These are phyloP conservation scores for Volutella citrinella DNA, from an alignment of 2,329 filamentous ascomycete genomes.

Conservation along the genomic window DNA sequence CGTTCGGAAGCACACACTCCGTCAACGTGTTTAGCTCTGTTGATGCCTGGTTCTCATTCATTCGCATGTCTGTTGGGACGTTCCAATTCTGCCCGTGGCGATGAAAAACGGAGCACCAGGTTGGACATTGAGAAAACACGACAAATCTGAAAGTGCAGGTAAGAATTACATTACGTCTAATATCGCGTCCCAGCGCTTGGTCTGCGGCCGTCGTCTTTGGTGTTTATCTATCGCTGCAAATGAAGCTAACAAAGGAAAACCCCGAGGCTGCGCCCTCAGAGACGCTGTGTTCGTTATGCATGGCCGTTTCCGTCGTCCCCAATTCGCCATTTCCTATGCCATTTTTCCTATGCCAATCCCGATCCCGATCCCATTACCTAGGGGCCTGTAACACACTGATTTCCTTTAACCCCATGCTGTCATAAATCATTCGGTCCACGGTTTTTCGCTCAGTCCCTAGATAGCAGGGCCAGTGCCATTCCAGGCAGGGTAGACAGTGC, in stretches of 20 bases:
- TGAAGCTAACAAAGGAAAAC: constrained; percentile 11
- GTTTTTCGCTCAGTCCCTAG: too few species aligned
- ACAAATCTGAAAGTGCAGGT: too few species aligned
- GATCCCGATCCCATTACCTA: constrained; percentile 4
- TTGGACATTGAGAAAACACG: too few species aligned
- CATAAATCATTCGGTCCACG: constrained; percentile 7
- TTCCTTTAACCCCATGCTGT: constrained; percentile 1
- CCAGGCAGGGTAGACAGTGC: constrained; percentile 43
- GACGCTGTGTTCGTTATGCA: constrained; percentile 10
- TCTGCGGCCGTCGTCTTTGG: constrained; percentile 25
- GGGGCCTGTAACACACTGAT: constrained; percentile 1
- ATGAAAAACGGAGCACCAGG: too few species aligned
- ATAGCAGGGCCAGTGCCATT: constrained; percentile 42
- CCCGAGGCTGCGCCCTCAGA: constrained; percentile 1
- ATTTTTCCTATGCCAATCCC: constrained; percentile 1
- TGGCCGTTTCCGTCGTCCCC: too few species aligned
- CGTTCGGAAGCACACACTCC: too few species aligned
- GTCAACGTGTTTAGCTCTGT: too few species aligned
- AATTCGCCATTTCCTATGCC: constrained; percentile 10
- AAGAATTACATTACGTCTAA: constrained; percentile 22
- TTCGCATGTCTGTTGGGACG: too few species aligned
- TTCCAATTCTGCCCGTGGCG: too few species aligned
- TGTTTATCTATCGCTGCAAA: constrained; percentile 13
- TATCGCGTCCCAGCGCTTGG: constrained; percentile 41
- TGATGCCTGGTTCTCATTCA: too few species aligned